These are phyloP conservation scores for Yamadazyma blattariae DNA, from an alignment of 1,139 yeast species.

Conservation along the genomic window DNA sequence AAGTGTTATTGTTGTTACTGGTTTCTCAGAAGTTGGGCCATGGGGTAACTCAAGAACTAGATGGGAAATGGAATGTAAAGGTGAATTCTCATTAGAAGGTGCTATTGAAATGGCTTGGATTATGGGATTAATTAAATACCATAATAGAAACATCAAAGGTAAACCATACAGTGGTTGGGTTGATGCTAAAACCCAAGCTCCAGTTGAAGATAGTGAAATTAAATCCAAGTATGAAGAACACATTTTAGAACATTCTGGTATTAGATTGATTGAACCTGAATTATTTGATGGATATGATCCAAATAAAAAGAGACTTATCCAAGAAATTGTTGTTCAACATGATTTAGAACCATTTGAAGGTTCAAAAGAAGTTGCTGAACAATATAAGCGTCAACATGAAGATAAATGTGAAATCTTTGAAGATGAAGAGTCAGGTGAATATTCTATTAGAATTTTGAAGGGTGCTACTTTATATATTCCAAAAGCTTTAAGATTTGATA, in stretches of 20 bases:
- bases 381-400: constrained; percentile 91
- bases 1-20: constrained; percentile 89
- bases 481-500: constrained; percentile 92
- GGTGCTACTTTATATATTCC: constrained; percentile 92
- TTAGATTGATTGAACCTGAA: constrained; percentile 94
- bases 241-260: constrained; percentile 91
- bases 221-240: constrained; percentile 86
- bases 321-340: constrained; percentile 94
- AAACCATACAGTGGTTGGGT: constrained; percentile 92
- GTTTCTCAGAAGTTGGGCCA: constrained; percentile 98
- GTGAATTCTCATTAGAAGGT: constrained; percentile 97
- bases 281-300: constrained; percentile 93
- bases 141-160: constrained; percentile 90
- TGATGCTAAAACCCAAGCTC: constrained; percentile 87
- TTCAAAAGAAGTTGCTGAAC: constrained; percentile 92
- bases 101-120: constrained; percentile 99
- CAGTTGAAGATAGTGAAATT: constrained; percentile 92
- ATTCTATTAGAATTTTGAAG: constrained; percentile 82
- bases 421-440: constrained; percentile 87
- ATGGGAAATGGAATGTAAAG: constrained; percentile 98
- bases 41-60: constrained; percentile 99
- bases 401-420: constrained; percentile 91
- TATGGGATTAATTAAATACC: constrained; percentile 95
- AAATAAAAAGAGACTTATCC: constrained; percentile 84
- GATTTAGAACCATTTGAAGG: constrained; percentile 95